Evolutionary conservation across 805 yeast species (phyloP).

Genomic region (Lipomyces mesembrius): DNA sequence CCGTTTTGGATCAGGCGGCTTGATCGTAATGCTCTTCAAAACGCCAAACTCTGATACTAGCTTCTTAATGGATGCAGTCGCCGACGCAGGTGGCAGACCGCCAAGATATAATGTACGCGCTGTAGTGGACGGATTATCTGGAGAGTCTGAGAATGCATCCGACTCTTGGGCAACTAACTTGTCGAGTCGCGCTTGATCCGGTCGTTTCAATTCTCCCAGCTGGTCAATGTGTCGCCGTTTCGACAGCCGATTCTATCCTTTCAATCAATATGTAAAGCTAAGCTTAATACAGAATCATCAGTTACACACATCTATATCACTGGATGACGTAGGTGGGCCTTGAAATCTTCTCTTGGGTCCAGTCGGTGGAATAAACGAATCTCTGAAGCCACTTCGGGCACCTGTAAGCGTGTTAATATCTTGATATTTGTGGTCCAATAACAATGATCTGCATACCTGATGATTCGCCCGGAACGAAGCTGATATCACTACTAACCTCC

Average conservation of each 20-base stretch:
- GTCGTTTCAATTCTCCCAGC: constrained; percentile 13
- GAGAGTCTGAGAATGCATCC: neutral
- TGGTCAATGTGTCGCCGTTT: constrained; percentile 19
- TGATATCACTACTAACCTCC: constrained; percentile 17
- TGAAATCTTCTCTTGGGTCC: neutral
- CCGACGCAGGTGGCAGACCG: constrained; percentile 20
- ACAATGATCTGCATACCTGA: neutral
- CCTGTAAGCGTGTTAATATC: neutral
- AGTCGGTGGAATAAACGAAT: neutral
- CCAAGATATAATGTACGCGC: constrained; percentile 21
- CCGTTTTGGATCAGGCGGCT: constrained; percentile 18
- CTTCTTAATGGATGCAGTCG: constrained; percentile 6
- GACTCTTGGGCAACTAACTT: neutral
- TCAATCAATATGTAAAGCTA: neutral
- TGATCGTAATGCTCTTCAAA: constrained; percentile 16
- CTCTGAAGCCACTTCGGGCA: neutral
- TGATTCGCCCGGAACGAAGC: constrained; percentile 7
- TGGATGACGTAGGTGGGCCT: neutral
- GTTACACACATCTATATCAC: neutral
- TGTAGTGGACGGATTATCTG: constrained; percentile 5
- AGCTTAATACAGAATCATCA: neutral
- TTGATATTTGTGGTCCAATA: neutral
- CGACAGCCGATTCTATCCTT: neutral
- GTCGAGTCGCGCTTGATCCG: constrained; percentile 18
- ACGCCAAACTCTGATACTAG: constrained; percentile 11